Evolutionary conservation across 2,329 filamentous ascomycete species (phyloP), one percentile per base, ranked within the genome.

Genomic region (Botrytis fabae): DNA sequence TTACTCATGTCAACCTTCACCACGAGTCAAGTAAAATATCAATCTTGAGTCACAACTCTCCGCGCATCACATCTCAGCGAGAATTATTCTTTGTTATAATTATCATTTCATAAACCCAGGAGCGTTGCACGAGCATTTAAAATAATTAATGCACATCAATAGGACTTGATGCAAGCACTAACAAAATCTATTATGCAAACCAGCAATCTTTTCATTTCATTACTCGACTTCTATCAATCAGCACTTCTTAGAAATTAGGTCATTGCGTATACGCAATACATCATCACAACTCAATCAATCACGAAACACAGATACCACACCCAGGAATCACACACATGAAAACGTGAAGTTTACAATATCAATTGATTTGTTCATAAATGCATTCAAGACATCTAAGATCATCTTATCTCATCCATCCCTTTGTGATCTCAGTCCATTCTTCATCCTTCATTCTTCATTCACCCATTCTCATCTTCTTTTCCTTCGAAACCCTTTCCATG

Each of bases 281-380:
- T 32, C 57, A 20, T 35, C 18, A 60, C 57, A 68, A 66, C 8
- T 5, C 22, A 40, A 4, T 25, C 38, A 57, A 44, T 64, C 40
- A 32, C 18, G 22, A 12, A 68, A 63, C 20, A 61, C 12, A 38
- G 2, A 14, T 51, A 40, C 25, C 28, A 59, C 6, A 42, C 16
- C 6, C 4, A 35, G 25, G 16, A 40, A 38, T 40, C 28, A 64
- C 40, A 35, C 69, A 63, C 44, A 51, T 28, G 25, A 10, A 44
- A 18, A 57, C n/a, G n/a, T 25, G 16, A 48, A 38, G 38, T 68
- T 22, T 72, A 72, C 38, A 69, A 25, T 51, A 46, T 72, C 59
- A 44, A 72, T 72, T 72, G 51, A 60, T 44, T 60, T 63, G 44
- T 74, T 74, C 73, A 64, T 69, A 69, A 74, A 74, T 72, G 70